Base-by-base conservation (phyloP, 1,139 yeast species). In the Zygosaccharomyces sapae region DNA sequence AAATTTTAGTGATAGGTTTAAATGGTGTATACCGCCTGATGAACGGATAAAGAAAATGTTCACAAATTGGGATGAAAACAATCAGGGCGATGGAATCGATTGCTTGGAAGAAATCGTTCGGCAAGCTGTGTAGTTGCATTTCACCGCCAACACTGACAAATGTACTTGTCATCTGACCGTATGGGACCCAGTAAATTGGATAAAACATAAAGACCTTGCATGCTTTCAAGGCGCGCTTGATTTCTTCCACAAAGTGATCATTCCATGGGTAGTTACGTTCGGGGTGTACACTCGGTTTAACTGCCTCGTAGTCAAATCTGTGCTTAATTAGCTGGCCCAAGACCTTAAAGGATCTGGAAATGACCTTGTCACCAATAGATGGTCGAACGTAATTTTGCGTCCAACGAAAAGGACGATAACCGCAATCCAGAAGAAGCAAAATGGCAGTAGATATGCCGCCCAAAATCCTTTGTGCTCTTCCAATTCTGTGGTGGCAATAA, bases 371-470 rank as follows among this genome's bases (percentile, higher is more conserved):
- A 55, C 76, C 72, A 34, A 86, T 83, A 22, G 86, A 84, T 27
- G 75, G 72, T 63, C 76, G 78, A 53, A 81, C 73, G 63, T 83
- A 83, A 47, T 65, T 62, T 80, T 77, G 59, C 71, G 76, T 49
- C 89, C 89, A 16, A 78, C 25, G 38, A 78, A 51, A 52, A 83
- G 72, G 12, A 81, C 79, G 38, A 68, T 58, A 42, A 83, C 71
- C 22, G 82, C 88, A 50, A 83, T 62, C 61, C 79, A 77, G 65
- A 78, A 79, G 75, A 83, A 83, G 59, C 81, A 75, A 65, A 82
- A 79, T 18, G 89, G 88, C 52, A 83, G 70, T 55, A 82, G 70
- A 68, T 76, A 85, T 2, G 90, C 90, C 33, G 83, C 77, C 90
- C 90, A 85, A 69, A 79, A 85, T 41, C 88, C 92, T 52, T 77